Evolutionary conservation across 352 stramenopile genomes (phyloP), one percentile per base, ranked within the genome.

Genomic region (Phytopythium oedochilum): DNA sequence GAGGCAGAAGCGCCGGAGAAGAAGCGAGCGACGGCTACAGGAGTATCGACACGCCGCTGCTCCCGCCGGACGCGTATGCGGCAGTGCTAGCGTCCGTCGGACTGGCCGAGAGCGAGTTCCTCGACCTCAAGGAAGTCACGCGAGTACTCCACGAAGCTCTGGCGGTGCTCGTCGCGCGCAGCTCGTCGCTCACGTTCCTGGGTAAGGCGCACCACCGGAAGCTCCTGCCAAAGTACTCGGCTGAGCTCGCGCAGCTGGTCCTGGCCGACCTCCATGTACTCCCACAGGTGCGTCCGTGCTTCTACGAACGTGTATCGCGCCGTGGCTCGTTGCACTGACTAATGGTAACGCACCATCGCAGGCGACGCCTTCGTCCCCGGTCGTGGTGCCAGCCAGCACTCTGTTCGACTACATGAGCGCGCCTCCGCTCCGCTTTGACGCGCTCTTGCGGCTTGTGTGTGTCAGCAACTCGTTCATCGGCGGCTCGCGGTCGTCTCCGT

Each of bases 181-280:
- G 74, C 53, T 62, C 62, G 14, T 36, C 61, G 28, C 68, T 89
- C 15, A 71, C 64, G 28, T 81, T 87, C 55, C 65, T 87, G 70
- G 74, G 78, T 59, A 89, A 87, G 55, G 70, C 72, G 1, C 71
- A 76, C 38, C 78, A 89, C 56, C 69, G 72, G 11, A 62, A 78
- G 18, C 55, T 79, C 25, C 71, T 87, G 25, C 66, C 75, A 2
- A 58, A 71, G 32, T 86, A 87, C 45, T 59, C 80, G 12, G 60
- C 63, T 14, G 67, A 85, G 34, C 57, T 89, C n/a, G 72, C 68
- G 26, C 54, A 57, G 12, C 45, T 69, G 20, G 55, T 86, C 32
- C 44, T 81, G 32, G 40, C 74, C n/a, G 67, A 83, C 14, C 76
- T 89, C 20, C 64, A 81, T 26, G 71, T 74, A 12, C 63, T 70